Conservation (phyloP, 177 flowering plant species). For the Vitis hybrid region DNA sequence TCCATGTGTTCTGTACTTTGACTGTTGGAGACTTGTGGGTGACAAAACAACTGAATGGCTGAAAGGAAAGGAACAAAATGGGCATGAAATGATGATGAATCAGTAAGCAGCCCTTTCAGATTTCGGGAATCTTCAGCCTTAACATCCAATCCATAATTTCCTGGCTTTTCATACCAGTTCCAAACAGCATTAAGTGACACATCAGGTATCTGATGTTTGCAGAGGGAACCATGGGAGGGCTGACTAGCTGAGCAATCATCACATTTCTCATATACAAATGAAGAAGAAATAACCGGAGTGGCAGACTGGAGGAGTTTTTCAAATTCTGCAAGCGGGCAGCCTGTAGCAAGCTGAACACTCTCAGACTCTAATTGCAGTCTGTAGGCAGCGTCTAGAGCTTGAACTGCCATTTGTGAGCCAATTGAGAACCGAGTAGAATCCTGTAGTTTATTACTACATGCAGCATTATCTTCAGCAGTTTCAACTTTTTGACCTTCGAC, state of each 20-base stretch:
- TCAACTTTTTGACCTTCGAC: neutral
- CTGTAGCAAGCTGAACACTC: constrained; percentile 11
- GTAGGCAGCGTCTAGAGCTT: constrained; percentile 14
- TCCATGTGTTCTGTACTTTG: neutral
- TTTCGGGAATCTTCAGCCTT: constrained; percentile 13
- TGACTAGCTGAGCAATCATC: constrained; percentile 6
- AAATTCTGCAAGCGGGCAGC: constrained; percentile 19
- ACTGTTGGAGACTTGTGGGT: neutral
- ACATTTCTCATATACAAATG: constrained; percentile 5
- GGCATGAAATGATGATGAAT: constrained; percentile 13
- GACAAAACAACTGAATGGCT: constrained; percentile 19
- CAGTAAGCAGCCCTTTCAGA: neutral
- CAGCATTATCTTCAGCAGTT: constrained; percentile 1
- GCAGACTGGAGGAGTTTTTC: constrained; percentile 20
- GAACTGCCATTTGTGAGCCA: constrained; percentile 7
- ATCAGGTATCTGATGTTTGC: constrained; percentile 14
- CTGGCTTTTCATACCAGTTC: constrained; percentile 24
- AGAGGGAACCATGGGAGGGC: constrained; percentile 7
- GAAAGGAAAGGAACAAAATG: constrained; percentile 24
- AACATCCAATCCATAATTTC: constrained; percentile 24
- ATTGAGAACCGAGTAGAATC: neutral
- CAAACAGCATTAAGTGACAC: constrained; percentile 18
- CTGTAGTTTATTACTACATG: neutral
- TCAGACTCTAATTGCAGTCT: constrained; percentile 16
- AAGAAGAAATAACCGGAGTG: constrained; percentile 15